These are phyloP conservation scores for Suhomyces wounanorum DNA, from an alignment of 1,139 yeast species.

Conservation along the genomic window DNA sequence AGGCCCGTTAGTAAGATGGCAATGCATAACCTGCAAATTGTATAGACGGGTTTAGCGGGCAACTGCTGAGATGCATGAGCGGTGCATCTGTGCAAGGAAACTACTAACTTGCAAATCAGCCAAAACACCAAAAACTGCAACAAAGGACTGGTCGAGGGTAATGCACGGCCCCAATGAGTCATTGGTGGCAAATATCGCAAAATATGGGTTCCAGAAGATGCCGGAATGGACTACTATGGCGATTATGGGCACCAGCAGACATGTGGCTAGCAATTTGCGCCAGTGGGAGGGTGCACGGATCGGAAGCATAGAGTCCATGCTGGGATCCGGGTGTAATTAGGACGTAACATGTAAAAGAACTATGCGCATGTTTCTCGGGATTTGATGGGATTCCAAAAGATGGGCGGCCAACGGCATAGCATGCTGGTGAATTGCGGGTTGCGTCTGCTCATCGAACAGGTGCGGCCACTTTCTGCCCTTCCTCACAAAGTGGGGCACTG, in stretches of 20 bases:
- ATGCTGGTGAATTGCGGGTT: neutral
- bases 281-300: neutral
- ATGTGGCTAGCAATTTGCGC: neutral
- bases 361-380: neutral
- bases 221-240: too few species aligned
- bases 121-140: neutral
- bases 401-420: neutral
- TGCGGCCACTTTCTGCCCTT: neutral
- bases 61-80: too few species aligned
- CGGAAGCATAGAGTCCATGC: neutral
- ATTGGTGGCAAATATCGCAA: neutral
- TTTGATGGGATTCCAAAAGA: neutral
- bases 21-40: constrained; percentile 1
- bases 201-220: too few species aligned
- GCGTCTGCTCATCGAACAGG: neutral
- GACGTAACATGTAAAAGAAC: neutral
- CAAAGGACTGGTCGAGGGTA: neutral
- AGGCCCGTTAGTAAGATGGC: neutral
- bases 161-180: neutral
- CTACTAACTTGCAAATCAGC: too few species aligned
- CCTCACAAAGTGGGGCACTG: too few species aligned
- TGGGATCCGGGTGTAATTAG: neutral
- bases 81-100: too few species aligned
- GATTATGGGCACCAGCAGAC: neutral
- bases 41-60: neutral